phyloP scores from a whole-genome alignment of 169 alveolate species.

The Plasmodium cynomolgi region DNA sequence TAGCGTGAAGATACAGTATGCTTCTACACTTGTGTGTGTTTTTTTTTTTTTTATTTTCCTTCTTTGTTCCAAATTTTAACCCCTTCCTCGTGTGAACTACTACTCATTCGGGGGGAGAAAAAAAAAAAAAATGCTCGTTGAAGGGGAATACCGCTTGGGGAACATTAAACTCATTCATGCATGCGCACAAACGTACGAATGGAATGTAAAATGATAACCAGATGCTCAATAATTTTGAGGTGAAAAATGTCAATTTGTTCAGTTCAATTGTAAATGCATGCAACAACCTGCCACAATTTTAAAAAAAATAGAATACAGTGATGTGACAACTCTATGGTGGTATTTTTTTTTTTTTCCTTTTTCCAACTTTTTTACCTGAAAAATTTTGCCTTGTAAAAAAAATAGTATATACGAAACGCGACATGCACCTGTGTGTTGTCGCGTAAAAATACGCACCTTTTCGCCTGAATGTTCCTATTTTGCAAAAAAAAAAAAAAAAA shows the following conservation, averaged over 20 bases:
- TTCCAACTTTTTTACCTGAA: not conserved
- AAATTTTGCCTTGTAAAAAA: not conserved
- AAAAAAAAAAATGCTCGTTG: not conserved
- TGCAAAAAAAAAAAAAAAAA: not conserved
- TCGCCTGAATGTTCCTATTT: not conserved
- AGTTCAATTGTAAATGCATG: not conserved
- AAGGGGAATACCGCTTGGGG: not conserved
- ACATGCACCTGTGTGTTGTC: not conserved
- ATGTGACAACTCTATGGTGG: not conserved
- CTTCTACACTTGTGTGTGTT: not conserved
- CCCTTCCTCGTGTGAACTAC: not conserved
- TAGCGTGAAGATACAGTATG: not conserved
- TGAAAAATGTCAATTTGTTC: not conserved
- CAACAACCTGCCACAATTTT: not conserved
- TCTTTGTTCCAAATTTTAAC: not conserved
- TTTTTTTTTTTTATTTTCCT: not conserved
- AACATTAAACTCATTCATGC: not conserved
- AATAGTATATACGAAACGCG: not conserved
- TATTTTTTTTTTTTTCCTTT: not conserved
- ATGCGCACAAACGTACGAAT: not conserved
- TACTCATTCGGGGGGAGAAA: not conserved
- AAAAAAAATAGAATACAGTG: not conserved
- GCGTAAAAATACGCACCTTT: not conserved
- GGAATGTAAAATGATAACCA: not conserved
- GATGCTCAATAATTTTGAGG: not conserved